Base-by-base conservation (phyloP, 73 alveolate genomes). In the Uronychia binucleata region DNA sequence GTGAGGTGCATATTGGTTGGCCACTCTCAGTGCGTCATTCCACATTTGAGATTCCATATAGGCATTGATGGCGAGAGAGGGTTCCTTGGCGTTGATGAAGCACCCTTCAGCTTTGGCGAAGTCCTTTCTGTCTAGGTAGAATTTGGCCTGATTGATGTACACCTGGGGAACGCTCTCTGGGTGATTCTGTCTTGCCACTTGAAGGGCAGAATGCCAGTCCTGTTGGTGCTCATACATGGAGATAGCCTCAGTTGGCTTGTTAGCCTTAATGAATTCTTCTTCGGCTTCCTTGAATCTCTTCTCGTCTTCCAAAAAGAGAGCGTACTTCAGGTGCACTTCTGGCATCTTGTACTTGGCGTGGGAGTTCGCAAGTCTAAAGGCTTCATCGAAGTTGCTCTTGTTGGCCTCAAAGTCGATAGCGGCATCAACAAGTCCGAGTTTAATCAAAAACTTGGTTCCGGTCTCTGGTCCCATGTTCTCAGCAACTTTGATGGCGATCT, bases 241-340 rank as follows among this genome's bases (percentile, higher is more conserved):
- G 35, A 99, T 98, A 76, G 99, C 99, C 91, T 99, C 99, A 82
- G 96, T 93, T 58, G 99, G 99, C 94, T 98, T 98, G 86, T 98
- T 99, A 19, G 99, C 99, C 88, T 97, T 95, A 83, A 98, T 97
- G 88, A 98, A 98, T 81, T 98, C 98, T 80, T 98, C 99, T 91
- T 98, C 99, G 75, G 99, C 99, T 89, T 98, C 99, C 88, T 98
- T 98, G 80, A 90, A 94, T 87, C 99, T 94, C 88, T 97, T 97
- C 82, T 97, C 99, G 86, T 98, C 99, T 91, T 98, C 99, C 75
- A 98, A 91, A 83, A 94, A 98, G 58, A 97, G 95, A 58, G 99
- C 99, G 89, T 93, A 96, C 77, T 98, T 98, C 74, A 96, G 88
- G 84, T 98, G 99, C 59, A 98, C 99, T 82, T 98, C 99, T 58